Conservation (phyloP, 1,284 basidiomycete genomes). For the Austropuccinia psidii region DNA sequence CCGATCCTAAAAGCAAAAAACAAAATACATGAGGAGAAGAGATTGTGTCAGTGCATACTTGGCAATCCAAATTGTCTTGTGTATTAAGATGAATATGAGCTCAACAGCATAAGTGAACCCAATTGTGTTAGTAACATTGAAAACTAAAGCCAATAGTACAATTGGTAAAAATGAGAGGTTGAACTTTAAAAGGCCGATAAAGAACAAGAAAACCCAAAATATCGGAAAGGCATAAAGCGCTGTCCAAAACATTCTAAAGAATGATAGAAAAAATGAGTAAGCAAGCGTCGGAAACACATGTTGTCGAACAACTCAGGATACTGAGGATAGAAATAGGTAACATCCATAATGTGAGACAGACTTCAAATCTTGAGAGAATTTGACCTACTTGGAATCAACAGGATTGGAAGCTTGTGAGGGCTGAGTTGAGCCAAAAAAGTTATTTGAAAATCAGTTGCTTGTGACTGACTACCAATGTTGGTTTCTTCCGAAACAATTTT, state of each 20-base stretch:
- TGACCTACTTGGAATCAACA: conserved; percentile 64
- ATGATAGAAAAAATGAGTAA: conserved; percentile 25
- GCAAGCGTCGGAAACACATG: background rate
- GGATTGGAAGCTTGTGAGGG: conserved; percentile 81
- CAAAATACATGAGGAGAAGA: background rate
- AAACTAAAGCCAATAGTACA: conserved; percentile 74
- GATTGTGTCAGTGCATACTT: too few relatives aligned
- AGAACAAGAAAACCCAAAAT: conserved; percentile 72
- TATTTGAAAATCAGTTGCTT: background rate
- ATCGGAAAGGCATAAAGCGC: conserved; percentile 82
- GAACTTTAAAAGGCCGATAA: conserved; percentile 79
- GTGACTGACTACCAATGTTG: background rate
- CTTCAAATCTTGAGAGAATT: too few relatives aligned
- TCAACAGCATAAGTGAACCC: conserved; percentile 70
- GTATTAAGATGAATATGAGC: too few relatives aligned
- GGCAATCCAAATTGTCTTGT: too few relatives aligned
- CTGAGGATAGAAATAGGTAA: too few relatives aligned
- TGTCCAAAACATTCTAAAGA: conserved; percentile 81
- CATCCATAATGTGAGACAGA: too few relatives aligned
- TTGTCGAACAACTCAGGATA: background rate
- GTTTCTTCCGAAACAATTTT: background rate
- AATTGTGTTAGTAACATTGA: conserved; percentile 82
- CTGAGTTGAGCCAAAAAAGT: conserved; percentile 50
- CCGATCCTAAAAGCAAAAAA: conserved; percentile 12
- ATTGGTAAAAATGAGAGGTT: conserved; percentile 79